Conservation (phyloP, 768 basidiomycete species). For the Sporobolomyces phaffii region DNA sequence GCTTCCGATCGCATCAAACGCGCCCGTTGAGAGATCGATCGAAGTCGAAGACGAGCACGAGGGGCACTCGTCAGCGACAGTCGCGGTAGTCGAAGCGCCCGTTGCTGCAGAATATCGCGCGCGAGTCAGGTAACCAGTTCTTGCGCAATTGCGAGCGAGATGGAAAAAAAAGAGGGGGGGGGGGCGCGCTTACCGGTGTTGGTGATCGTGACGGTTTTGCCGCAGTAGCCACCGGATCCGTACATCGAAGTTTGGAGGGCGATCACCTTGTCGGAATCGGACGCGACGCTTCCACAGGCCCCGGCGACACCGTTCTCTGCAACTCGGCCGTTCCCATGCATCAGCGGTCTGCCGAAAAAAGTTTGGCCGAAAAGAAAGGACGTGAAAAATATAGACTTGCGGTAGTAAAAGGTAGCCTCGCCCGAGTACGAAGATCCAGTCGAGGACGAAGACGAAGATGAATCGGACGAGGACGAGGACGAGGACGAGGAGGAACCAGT, state of each 20-base stretch:
- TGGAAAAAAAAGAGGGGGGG: too few species aligned
- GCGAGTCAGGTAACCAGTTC: too few species aligned
- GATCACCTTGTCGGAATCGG: conserved; percentile 52
- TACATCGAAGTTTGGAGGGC: conserved; percentile 55
- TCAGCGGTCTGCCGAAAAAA: too few species aligned
- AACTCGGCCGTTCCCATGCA: too few species aligned
- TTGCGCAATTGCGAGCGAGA: too few species aligned
- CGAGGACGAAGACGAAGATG: conserved; percentile 27
- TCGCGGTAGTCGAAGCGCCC: conserved; percentile 19
- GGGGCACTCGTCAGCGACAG: conserved; percentile 34
- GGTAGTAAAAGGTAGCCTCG: conserved; percentile 58
- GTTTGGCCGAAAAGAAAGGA: conserved; percentile 46
- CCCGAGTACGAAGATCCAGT: conserved; percentile 38
- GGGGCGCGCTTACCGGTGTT: too few species aligned
- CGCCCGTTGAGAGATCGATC: conserved; percentile 29
- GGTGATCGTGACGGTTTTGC: conserved; percentile 34
- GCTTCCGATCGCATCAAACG: conserved; percentile 35
- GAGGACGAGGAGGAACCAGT: neutral
- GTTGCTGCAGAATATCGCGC: too few species aligned
- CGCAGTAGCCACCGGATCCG: conserved; percentile 47
- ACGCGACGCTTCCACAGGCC: conserved; percentile 64
- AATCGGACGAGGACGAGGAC: neutral
- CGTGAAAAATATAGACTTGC: neutral
- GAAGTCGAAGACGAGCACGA: neutral
- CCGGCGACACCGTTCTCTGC: conserved; percentile 51